Conservation (phyloP, 208 protist species). For the Kentomonas sorsogonicus region DNA sequence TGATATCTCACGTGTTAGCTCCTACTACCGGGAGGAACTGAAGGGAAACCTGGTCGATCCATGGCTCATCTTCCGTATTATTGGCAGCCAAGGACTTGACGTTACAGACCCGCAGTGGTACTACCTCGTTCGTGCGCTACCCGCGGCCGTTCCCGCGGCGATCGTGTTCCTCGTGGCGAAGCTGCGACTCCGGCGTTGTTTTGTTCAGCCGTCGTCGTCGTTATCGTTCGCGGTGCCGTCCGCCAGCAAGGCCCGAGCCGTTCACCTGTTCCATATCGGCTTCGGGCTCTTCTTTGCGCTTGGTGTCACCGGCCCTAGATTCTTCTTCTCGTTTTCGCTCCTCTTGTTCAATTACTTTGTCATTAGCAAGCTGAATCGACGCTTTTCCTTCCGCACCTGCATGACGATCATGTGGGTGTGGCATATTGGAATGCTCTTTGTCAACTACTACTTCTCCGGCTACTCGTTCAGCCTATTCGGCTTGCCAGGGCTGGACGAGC, state of each 20-base stretch:
- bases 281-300: conserved; percentile 29
- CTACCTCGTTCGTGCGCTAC: conserved; percentile 40
- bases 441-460: conserved; percentile 25
- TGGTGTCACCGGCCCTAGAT: conserved; percentile 28
- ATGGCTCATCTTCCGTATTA: conserved; percentile 34
- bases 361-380: conserved; percentile 32
- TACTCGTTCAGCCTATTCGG: conserved; percentile 48
- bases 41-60: conserved; percentile 25
- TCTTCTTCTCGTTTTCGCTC: conserved; percentile 35
- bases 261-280: conserved; percentile 40
- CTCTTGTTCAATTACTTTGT: conserved; percentile 50
- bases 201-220: background rate
- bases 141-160: conserved; percentile 29
- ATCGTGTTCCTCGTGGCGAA: conserved; percentile 36
- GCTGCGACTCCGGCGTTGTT: conserved; percentile 10
- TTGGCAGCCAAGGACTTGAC: conserved; percentile 58
- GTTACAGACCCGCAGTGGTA: conserved; percentile 63
- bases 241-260: background rate
- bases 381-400: conserved; percentile 21
- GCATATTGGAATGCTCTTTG: conserved; percentile 41
- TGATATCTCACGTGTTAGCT: no score
- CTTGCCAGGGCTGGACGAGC: conserved; percentile 22
- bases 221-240: background rate
- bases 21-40: conserved; percentile 27
- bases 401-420: conserved; percentile 45